Percentiles rank a stretch among this genome's conserved stretches.
Conservation (phyloP, 495 filamentous ascomycete species). For the Bacidia rubella region DNA sequence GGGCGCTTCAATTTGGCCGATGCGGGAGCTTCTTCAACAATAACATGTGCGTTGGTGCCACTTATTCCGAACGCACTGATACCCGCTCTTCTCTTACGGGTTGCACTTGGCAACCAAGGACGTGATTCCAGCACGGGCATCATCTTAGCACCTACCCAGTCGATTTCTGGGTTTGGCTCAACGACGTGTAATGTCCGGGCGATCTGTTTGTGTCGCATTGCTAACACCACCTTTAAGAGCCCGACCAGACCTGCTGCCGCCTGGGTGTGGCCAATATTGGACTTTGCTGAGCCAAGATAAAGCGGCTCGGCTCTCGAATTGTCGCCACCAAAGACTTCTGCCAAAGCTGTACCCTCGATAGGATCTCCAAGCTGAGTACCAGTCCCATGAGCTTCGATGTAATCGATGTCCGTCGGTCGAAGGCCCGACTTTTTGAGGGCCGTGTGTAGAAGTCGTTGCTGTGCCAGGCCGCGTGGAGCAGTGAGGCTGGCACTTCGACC, state of each 20-base stretch:
- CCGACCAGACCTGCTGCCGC: conserved; percentile 28
- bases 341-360: conserved; percentile 27
- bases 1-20: not conserved
- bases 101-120: conserved; percentile 12
- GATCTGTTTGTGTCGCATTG: not conserved
- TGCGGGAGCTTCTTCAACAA: conserved; percentile 21
- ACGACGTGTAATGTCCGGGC: not conserved
- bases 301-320: conserved; percentile 11
- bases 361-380: conserved; percentile 39
- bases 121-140: conserved; percentile 14
- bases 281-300: conserved; percentile 29
- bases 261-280: conserved; percentile 35
- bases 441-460: conserved; percentile 27
- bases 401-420: conserved; percentile 25
- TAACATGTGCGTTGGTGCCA: conserved; percentile 29
- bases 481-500: conserved; percentile 32
- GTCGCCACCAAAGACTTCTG: conserved; percentile 11
- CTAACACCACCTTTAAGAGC: conserved; percentile 30
- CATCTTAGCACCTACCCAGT: conserved; percentile 26
- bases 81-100: conserved; percentile 20
- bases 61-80: conserved; percentile 33
- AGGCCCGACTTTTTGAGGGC: conserved; percentile 27
- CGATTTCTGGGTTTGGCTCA: conserved; percentile 23
- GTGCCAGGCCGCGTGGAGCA: conserved; percentile 25
- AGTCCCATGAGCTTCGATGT: conserved; percentile 38